A percentile compares a stretch with the other conserved stretches of the same genome.
phyloP scores from a whole-genome alignment of 805 yeast genomes.

The Hanseniaspora jakobsenii region DNA sequence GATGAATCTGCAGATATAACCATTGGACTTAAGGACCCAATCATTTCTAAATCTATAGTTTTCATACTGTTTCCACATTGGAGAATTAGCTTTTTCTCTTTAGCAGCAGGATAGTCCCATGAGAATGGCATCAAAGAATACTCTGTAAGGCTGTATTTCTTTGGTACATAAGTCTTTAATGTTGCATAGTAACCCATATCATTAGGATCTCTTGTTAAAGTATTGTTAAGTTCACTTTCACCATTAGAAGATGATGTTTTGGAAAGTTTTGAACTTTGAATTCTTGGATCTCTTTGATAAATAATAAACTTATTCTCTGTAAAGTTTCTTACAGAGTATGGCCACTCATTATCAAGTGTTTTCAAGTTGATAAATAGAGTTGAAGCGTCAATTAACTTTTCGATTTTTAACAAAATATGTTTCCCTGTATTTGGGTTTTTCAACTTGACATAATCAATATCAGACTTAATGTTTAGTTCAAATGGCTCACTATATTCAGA shows the following conservation, averaged over 20 bases:
- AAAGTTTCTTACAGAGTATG: slow-evolving; percentile 80
- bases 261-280: too few relatives aligned
- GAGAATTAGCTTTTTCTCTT: slow-evolving; percentile 64
- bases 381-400: slow-evolving; percentile 65
- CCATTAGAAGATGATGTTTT: too few relatives aligned
- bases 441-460: slow-evolving; percentile 73
- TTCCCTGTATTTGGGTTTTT: slow-evolving; percentile 45
- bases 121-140: slow-evolving; percentile 95
- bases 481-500: slow-evolving; percentile 83
- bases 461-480: slow-evolving; percentile 40
- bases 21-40: slow-evolving; percentile 83
- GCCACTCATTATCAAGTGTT: slow-evolving; percentile 76
- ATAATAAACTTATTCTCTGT: slow-evolving; percentile 76
- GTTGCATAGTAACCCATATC: slow-evolving; percentile 4
- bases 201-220: slow-evolving; percentile 35
- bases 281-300: slow-evolving; percentile 70
- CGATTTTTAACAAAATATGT: slow-evolving; percentile 59
- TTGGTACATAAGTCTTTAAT: slow-evolving; percentile 45
- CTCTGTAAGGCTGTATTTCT: slow-evolving; percentile 71
- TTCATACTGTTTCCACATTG: slow-evolving; percentile 64
- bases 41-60: slow-evolving; percentile 76
- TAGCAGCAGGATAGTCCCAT: slow-evolving; percentile 93
- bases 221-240: slow-evolving; percentile 36
- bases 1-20: slow-evolving; percentile 30
- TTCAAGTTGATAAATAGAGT: slow-evolving; percentile 65